A percentile compares a stretch with the other conserved stretches of the same genome.
Evolutionary conservation across 257 asterid genomes (phyloP).

Genomic region (Solanum appendiculatum): DNA sequence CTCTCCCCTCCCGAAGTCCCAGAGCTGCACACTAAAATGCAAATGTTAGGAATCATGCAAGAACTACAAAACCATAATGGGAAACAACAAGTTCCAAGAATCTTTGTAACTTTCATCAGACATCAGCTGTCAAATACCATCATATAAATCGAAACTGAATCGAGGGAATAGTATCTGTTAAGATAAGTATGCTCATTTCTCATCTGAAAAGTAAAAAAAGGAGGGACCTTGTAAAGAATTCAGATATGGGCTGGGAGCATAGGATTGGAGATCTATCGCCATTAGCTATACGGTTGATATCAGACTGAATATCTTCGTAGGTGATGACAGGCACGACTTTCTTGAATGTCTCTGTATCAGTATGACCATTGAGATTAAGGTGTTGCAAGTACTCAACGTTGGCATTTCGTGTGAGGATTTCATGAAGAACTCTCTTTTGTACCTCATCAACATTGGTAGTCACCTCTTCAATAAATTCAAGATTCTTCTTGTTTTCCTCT

Average conservation of each 20-base stretch:
- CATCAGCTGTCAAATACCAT: not conserved
- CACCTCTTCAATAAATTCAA: constrained; percentile 24
- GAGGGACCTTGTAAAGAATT: constrained; percentile 22
- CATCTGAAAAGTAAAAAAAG: not conserved
- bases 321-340: constrained; percentile 20
- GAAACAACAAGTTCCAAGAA: not conserved
- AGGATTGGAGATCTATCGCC: constrained; percentile 26
- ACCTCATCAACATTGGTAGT: constrained; percentile 18
- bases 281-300: constrained; percentile 19
- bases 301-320: constrained; percentile 22
- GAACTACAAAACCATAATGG: no score
- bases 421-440: constrained; percentile 21
- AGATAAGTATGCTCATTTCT: not conserved
- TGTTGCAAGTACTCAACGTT: constrained; percentile 23
- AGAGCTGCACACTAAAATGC: no score
- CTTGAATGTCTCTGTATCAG: constrained; percentile 24
- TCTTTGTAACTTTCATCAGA: not conserved
- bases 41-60: no score
- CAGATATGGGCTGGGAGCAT: constrained; percentile 23
- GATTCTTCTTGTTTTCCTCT: constrained; percentile 11
- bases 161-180: not conserved
- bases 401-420: constrained; percentile 18
- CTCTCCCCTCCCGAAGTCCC: no score
- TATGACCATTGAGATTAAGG: constrained; percentile 14
- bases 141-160: not conserved